Conservation (phyloP, 1,284 basidiomycete genomes). For the Cryptococcus maquisensis region DNA sequence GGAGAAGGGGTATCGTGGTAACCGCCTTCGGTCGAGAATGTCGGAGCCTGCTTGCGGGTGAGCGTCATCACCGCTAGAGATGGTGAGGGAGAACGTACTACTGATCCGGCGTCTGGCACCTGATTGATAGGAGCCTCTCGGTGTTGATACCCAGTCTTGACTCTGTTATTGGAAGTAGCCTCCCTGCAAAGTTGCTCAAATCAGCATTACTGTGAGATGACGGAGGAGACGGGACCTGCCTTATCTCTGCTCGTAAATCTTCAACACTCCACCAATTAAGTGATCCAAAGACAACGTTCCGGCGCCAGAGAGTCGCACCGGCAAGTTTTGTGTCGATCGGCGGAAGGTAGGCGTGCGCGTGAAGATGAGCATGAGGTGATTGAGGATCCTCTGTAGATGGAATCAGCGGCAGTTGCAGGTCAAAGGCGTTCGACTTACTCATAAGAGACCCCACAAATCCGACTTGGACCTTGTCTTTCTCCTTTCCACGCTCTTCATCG, state of each 20-base stretch:
- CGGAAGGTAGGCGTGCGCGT: slow-evolving; percentile 44
- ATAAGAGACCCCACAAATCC: slow-evolving; percentile 36
- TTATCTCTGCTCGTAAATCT: slow-evolving; percentile 47
- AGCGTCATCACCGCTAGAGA: neutral
- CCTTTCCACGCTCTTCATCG: slow-evolving; percentile 16
- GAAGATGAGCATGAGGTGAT: slow-evolving; percentile 42
- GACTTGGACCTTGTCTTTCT: slow-evolving; percentile 24
- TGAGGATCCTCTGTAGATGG: slow-evolving; percentile 36
- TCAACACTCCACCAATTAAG: slow-evolving; percentile 46
- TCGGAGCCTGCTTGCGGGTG: neutral
- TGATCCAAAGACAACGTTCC: slow-evolving; percentile 41
- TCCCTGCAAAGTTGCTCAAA: slow-evolving; percentile 28
- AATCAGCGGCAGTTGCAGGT: neutral
- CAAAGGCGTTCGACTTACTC: slow-evolving; percentile 22
- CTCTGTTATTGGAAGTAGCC: slow-evolving; percentile 42
- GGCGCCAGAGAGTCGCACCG: slow-evolving; percentile 39
- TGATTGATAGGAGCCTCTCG: slow-evolving; percentile 36
- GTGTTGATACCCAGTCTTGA: slow-evolving; percentile 44
- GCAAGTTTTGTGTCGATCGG: slow-evolving; percentile 35
- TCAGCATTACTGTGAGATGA: neutral
- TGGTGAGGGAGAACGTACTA: slow-evolving; percentile 13
- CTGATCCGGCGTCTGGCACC: slow-evolving; percentile 41
- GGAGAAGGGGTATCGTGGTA: neutral
- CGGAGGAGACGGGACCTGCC: slow-evolving; percentile 16
- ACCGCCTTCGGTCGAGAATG: slow-evolving; percentile 27